These are phyloP conservation scores for Arctium minus DNA, from an alignment of 129 eudicot genomes.

Conservation along the genomic window DNA sequence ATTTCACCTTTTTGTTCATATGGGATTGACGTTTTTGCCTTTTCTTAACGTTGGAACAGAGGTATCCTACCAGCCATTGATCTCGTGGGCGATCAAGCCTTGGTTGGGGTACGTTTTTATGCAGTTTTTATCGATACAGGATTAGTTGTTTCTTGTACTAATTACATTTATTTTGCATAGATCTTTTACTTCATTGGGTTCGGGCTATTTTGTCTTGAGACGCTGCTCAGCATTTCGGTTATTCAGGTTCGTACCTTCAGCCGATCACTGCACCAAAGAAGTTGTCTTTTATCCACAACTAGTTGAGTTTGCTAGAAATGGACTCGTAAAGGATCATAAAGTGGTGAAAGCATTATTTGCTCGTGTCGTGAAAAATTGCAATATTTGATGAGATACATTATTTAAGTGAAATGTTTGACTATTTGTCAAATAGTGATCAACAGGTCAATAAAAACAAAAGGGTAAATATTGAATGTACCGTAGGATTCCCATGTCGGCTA, in stretches of 20 bases:
- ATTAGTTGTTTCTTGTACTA: constrained; percentile 1
- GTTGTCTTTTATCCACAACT: not conserved
- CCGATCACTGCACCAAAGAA: not conserved
- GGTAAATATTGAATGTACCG: not conserved
- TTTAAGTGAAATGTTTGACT: not conserved
- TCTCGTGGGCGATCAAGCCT: constrained; percentile 55
- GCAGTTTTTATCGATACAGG: not conserved
- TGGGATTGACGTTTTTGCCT: not conserved
- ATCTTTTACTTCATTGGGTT: constrained; percentile 94
- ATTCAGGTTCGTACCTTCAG: constrained; percentile 57
- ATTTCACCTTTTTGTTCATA: not conserved
- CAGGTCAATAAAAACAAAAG: not conserved
- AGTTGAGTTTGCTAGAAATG: not conserved
- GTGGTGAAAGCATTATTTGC: not conserved
- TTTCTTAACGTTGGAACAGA: constrained; percentile 42
- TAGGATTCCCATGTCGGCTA: not conserved
- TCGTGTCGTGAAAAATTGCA: not conserved
- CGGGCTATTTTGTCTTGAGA: constrained; percentile 77
- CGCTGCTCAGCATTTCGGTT: constrained; percentile 84
- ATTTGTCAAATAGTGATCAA: not conserved
- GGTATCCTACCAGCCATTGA: constrained; percentile 94
- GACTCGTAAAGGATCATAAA: not conserved
- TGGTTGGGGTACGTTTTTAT: constrained; percentile 83
- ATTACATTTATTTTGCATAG: constrained; percentile 32
- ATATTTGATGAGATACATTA: not conserved